phyloP scores from a whole-genome alignment of 1,284 basidiomycete species.

The Lentinus polychrous region DNA sequence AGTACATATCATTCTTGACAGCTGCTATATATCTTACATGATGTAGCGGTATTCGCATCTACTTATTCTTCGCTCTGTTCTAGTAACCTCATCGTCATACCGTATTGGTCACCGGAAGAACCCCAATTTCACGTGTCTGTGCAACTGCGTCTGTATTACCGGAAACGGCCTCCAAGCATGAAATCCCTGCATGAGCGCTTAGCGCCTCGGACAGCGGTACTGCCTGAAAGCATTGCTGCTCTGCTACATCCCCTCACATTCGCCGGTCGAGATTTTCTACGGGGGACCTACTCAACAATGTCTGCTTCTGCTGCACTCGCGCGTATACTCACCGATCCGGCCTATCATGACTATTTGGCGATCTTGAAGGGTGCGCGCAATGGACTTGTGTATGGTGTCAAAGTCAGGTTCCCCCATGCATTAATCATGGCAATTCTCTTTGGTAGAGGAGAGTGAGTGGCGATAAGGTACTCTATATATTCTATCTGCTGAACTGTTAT shows the following conservation, averaged over 20 bases:
- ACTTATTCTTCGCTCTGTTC: too few relatives aligned
- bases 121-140: not conserved
- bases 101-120: too few relatives aligned
- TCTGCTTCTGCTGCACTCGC: conserved; percentile 21
- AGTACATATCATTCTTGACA: too few relatives aligned
- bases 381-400: conserved; percentile 87
- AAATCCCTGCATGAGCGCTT: too few relatives aligned
- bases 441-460: conserved; percentile 75
- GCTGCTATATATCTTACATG: too few relatives aligned
- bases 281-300: conserved; percentile 6
- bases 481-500: conserved; percentile 4
- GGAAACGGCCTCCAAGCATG: too few relatives aligned
- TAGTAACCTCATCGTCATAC: too few relatives aligned
- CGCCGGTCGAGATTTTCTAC: not conserved
- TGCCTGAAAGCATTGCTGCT: too few relatives aligned
- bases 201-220: too few relatives aligned
- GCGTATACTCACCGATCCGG: conserved; percentile 53
- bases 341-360: conserved; percentile 84
- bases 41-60: too few relatives aligned
- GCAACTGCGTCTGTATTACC: too few relatives aligned
- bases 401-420: conserved; percentile 97
- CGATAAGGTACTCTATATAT: not conserved
- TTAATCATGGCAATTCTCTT: conserved; percentile 98
- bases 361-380: conserved; percentile 95
- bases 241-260: not conserved